Conservation (phyloP, 2,329 filamentous ascomycete species). For the Talaromyces albobiverticillius region DNA sequence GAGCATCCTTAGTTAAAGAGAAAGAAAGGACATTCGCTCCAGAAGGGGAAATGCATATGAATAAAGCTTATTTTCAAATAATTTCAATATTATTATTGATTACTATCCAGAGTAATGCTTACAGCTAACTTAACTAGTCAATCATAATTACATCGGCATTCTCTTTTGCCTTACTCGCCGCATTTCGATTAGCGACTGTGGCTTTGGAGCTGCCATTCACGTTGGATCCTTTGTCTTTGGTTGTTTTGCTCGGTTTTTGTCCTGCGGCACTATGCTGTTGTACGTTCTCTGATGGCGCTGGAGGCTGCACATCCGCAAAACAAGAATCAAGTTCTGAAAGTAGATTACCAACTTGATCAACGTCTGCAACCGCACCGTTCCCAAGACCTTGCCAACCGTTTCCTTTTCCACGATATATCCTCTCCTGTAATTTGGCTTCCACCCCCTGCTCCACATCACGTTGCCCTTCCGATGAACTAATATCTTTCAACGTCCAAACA, state of each 20-base stretch:
- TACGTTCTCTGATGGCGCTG: neutral
- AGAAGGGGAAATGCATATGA: no score
- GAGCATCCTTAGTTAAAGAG: no score
- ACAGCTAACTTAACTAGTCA: conserved; percentile 23
- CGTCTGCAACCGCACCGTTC: conserved; percentile 34
- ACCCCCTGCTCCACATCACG: conserved; percentile 20
- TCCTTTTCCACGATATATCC: conserved; percentile 34
- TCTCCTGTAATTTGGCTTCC: conserved; percentile 25
- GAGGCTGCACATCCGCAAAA: conserved; percentile 18
- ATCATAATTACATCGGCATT: conserved; percentile 35
- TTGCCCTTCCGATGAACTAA: conserved; percentile 18
- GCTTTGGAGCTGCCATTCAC: conserved; percentile 3
- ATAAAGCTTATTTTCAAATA: no score
- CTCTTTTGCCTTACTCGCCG: conserved; percentile 14
- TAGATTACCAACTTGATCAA: conserved; percentile 31
- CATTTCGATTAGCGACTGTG: conserved; percentile 14
- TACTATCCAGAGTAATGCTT: conserved; percentile 11
- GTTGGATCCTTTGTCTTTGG: conserved; percentile 4
- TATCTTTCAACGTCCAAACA: conserved; percentile 37
- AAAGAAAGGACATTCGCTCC: no score
- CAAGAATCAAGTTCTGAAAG: conserved; percentile 31
- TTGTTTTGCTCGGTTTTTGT: neutral
- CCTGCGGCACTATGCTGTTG: neutral
- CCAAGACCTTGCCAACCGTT: conserved; percentile 41
- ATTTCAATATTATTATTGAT: conserved; percentile 11